Conservation (phyloP, 768 basidiomycete species). For the Omphalotus guepiniiformis region DNA sequence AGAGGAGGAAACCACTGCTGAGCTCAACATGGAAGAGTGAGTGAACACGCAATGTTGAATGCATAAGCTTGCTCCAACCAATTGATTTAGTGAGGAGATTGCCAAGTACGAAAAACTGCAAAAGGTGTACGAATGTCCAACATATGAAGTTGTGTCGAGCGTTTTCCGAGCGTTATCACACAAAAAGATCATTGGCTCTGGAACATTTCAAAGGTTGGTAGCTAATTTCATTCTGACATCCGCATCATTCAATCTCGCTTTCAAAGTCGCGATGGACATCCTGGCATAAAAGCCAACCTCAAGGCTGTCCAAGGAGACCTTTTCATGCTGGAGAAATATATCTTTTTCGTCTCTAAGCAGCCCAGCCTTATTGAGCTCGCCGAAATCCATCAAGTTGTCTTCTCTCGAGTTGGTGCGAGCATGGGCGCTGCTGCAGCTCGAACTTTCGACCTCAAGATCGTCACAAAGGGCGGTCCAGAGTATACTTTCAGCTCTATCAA, state of each 20-base stretch:
- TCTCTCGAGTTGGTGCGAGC: constrained; percentile 89
- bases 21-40: constrained; percentile 88
- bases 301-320: constrained; percentile 97
- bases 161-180: constrained; percentile 88
- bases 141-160: constrained; percentile 90
- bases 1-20: constrained; percentile 95
- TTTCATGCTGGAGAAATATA: constrained; percentile 96
- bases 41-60: constrained; percentile 25
- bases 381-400: constrained; percentile 86
- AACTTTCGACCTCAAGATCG: constrained; percentile 91
- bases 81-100: constrained; percentile 59
- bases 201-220: constrained; percentile 82
- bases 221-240: constrained; percentile 13
- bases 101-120: constrained; percentile 79
- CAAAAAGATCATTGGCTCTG: constrained; percentile 88
- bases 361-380: constrained; percentile 86
- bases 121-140: constrained; percentile 92
- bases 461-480: constrained; percentile 80
- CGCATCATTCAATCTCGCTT: not conserved
- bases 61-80: not conserved
- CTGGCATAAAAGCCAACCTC: constrained; percentile 96
- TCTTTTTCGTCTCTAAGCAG: constrained; percentile 97
- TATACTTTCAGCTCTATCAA: constrained; percentile 90
- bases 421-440: constrained; percentile 80
- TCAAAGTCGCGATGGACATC: constrained; percentile 77